Percentiles rank a stretch among this genome's conserved stretches.
These are phyloP conservation scores for Ceriops zippeliana DNA, from an alignment of 345 rosid genomes.

Conservation along the genomic window DNA sequence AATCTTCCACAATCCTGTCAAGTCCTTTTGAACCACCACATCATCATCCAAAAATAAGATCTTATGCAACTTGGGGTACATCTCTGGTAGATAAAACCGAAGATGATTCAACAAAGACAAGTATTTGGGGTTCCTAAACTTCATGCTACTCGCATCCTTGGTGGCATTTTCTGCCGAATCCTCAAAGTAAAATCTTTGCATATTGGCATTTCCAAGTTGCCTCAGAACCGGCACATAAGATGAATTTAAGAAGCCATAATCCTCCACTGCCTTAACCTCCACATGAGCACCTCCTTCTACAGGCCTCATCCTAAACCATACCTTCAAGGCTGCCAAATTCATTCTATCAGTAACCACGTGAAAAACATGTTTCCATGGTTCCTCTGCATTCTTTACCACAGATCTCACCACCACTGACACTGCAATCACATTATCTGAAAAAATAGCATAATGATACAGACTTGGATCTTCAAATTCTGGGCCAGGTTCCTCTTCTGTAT, in stretches of 20 bases:
- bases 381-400: slow-evolving; percentile 70
- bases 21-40: slow-evolving; percentile 92
- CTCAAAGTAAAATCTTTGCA: slow-evolving; percentile 48
- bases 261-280: slow-evolving; percentile 78
- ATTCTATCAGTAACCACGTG: slow-evolving; percentile 80
- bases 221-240: slow-evolving; percentile 68
- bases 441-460: slow-evolving; percentile 72
- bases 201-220: slow-evolving; percentile 63
- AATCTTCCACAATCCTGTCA: slow-evolving; percentile 76
- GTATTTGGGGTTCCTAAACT: slow-evolving; percentile 59
- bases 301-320: slow-evolving; percentile 92
- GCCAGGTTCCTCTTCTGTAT: slow-evolving; percentile 48
- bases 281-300: slow-evolving; percentile 64
- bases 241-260: slow-evolving; percentile 57
- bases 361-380: slow-evolving; percentile 79
- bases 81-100: slow-evolving; percentile 85
- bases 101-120: slow-evolving; percentile 74
- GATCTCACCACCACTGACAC: slow-evolving; percentile 91
- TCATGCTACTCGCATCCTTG: slow-evolving; percentile 33
- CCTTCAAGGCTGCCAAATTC: slow-evolving; percentile 93
- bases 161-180: slow-evolving; percentile 43
- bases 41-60: slow-evolving; percentile 83
- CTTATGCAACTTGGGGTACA: slow-evolving; percentile 79
- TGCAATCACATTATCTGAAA: slow-evolving; percentile 86
- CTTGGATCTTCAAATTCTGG: slow-evolving; percentile 68